Conservation (phyloP, 805 yeast species). For the Spathaspora passalidarum region DNA sequence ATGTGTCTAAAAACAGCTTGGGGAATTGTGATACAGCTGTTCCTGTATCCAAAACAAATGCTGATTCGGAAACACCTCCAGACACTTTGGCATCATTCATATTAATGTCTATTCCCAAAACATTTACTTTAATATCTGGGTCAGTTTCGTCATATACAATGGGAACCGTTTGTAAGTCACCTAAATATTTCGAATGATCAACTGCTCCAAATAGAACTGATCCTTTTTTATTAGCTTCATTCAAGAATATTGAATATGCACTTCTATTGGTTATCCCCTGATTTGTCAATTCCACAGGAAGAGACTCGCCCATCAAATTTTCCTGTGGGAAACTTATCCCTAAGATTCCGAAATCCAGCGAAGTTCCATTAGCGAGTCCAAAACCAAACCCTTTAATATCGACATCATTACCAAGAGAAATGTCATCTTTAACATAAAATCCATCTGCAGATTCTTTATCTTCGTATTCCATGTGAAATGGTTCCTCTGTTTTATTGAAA, state of each 20-base stretch:
- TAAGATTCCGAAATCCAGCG: neutral
- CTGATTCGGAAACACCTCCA: neutral
- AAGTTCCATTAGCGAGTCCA: neutral
- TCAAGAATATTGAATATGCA: slow-evolving; percentile 29
- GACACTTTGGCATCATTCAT: neutral
- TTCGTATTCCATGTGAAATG: no score
- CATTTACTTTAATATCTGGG: neutral
- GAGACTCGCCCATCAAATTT: slow-evolving; percentile 20
- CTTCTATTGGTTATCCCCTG: slow-evolving; percentile 27
- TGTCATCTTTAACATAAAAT: slow-evolving; percentile 60
- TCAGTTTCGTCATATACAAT: neutral
- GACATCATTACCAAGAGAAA: slow-evolving; percentile 47
- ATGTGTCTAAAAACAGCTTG: no score
- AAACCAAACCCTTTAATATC: slow-evolving; percentile 26
- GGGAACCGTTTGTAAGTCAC: slow-evolving; percentile 15
- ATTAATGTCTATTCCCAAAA: neutral
- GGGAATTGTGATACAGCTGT: neutral
- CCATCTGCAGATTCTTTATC: slow-evolving; percentile 49
- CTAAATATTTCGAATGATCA: slow-evolving; percentile 23
- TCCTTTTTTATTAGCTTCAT: slow-evolving; percentile 17
- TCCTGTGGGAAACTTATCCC: slow-evolving; percentile 6
- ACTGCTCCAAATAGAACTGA: slow-evolving; percentile 25
- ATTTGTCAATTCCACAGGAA: slow-evolving; percentile 16
- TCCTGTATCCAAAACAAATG: neutral
- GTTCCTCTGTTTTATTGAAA: no score